Evolutionary conservation across 352 stramenopile species (phyloP).

Genomic region (Globisporangium splendens): DNA sequence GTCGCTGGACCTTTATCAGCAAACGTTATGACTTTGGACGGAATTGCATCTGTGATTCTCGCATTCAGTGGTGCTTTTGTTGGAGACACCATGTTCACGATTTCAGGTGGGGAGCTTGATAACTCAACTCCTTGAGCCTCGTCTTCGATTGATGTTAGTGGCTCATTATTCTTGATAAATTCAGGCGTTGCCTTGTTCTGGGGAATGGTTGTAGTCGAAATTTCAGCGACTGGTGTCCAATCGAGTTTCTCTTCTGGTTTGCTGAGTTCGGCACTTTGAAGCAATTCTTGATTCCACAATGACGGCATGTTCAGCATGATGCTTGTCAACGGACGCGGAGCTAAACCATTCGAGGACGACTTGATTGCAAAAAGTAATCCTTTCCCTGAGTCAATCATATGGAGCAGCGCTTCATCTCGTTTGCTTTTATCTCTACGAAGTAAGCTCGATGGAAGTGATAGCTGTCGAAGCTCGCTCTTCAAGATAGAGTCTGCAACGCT

Average conservation of each 20-base stretch:
- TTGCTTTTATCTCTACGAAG: conserved; percentile 1
- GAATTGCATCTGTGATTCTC: not conserved
- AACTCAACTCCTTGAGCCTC: not conserved
- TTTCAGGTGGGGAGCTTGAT: not conserved
- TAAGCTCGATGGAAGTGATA: conserved; percentile 6
- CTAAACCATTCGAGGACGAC: not conserved
- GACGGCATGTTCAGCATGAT: conserved; percentile 27
- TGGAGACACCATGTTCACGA: not conserved
- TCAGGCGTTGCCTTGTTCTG: not conserved
- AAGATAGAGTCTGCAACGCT: not conserved
- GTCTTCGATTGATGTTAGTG: not conserved
- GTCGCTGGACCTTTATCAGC: conserved; percentile 1
- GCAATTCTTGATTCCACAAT: conserved; percentile 24
- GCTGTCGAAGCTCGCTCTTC: not conserved
- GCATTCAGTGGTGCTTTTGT: not conserved
- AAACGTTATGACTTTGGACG: conserved; percentile 3
- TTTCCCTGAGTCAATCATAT: not conserved
- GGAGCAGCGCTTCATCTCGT: conserved; percentile 1
- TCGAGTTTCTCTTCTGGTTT: conserved; percentile 15
- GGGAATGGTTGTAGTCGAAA: not conserved
- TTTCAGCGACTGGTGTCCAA: not conserved
- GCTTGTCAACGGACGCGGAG: conserved; percentile 14
- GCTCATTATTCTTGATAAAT: not conserved
- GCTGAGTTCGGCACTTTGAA: conserved; percentile 1
- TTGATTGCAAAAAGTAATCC: not conserved